phyloP scores from a whole-genome alignment of 805 yeast genomes.

The Candida parachauliodes region DNA sequence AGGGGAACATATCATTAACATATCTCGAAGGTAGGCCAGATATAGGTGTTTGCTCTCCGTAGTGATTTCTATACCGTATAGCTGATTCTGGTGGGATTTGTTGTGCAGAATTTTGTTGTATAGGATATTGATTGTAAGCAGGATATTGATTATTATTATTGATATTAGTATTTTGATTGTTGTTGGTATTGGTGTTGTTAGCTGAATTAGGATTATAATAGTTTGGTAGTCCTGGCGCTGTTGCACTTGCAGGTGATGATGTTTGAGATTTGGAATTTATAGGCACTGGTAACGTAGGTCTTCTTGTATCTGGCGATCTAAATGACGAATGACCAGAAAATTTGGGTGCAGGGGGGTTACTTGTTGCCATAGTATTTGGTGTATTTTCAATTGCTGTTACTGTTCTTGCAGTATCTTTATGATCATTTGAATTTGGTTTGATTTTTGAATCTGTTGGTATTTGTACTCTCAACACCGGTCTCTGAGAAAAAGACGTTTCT shows the following conservation, averaged over 20 bases:
- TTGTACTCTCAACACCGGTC: constrained; percentile 63
- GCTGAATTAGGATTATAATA: constrained; percentile 13
- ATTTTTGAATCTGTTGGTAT: constrained; percentile 51
- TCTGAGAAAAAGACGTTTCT: constrained; percentile 20
- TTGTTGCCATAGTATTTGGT: constrained; percentile 7
- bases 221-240: constrained; percentile 37
- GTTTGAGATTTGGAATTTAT: constrained; percentile 36
- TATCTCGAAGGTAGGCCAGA: constrained; percentile 58
- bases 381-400: constrained; percentile 39
- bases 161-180: constrained; percentile 11
- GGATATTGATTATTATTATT: constrained; percentile 18
- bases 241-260: constrained; percentile 35
- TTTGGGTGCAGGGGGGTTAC: constrained; percentile 3
- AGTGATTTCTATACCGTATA: constrained; percentile 11
- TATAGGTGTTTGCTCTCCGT: constrained; percentile 65
- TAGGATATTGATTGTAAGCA: constrained; percentile 8
- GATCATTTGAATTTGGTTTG: constrained; percentile 1
- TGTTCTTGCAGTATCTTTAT: constrained; percentile 38
- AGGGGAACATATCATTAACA: constrained; percentile 70
- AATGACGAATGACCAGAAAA: constrained; percentile 20
- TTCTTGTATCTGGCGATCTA: constrained; percentile 27
- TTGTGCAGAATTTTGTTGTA: constrained; percentile 9
- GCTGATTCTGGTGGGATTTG: constrained; percentile 14
- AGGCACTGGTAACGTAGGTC: constrained; percentile 31
- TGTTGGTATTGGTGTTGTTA: constrained; percentile 8